A percentile compares a stretch with the other conserved stretches of the same genome.
phyloP scores from a whole-genome alignment of 192 early-diverging fungal species.

The Backusella circina region DNA sequence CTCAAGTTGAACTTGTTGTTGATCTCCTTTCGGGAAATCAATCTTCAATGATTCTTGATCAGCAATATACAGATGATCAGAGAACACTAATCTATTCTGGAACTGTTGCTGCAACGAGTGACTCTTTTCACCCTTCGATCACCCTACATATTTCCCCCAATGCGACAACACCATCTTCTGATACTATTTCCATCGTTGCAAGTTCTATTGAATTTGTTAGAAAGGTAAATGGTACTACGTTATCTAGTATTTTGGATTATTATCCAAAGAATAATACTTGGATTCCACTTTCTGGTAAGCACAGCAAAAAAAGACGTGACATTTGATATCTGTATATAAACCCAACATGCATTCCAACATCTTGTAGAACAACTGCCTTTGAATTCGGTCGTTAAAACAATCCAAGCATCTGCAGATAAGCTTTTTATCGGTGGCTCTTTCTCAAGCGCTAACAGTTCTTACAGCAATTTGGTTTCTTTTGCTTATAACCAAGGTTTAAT shows the following conservation, averaged over 20 bases:
- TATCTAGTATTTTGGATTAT: conserved; percentile 27
- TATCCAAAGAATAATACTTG: conserved; percentile 1
- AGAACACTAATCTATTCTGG: conserved; percentile 22
- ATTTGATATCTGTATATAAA: not conserved
- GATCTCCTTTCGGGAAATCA: not conserved
- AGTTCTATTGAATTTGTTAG: conserved; percentile 27
- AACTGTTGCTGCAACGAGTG: conserved; percentile 15
- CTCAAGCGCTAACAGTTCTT: conserved; percentile 23
- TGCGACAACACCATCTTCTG: conserved; percentile 15
- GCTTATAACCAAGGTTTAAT: conserved; percentile 14
- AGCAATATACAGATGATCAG: conserved; percentile 9
- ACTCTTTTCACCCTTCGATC: conserved; percentile 23
- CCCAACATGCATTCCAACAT: not conserved
- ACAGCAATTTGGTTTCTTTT: conserved; percentile 57
- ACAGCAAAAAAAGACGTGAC: not conserved
- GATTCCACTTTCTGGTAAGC: conserved; percentile 6
- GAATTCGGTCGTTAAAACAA: conserved; percentile 45
- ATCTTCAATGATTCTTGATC: conserved; percentile 4
- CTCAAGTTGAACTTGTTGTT: conserved; percentile 8
- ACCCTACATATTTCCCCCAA: conserved; percentile 3
- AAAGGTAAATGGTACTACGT: not conserved
- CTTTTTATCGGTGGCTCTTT: conserved; percentile 58
- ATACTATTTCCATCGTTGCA: conserved; percentile 18
- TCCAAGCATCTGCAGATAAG: conserved; percentile 31
- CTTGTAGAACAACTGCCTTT: conserved; percentile 37